Conservation (phyloP, 192 early-diverging fungal species). For the Lunasporangiospora selenospora region DNA sequence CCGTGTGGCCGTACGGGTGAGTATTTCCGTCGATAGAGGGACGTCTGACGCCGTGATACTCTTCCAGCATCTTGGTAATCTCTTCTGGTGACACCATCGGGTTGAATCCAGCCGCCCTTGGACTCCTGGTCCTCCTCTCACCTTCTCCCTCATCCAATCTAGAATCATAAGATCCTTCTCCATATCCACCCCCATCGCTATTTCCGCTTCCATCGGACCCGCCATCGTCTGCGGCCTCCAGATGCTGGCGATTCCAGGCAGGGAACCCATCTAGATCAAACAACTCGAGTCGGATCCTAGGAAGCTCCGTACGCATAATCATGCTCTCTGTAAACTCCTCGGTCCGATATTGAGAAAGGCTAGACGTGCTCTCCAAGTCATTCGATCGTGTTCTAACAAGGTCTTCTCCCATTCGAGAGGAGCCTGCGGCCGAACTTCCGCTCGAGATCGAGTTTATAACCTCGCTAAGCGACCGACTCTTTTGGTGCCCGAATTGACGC, state of each 20-base stretch:
- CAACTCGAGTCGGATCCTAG: constrained; percentile 30
- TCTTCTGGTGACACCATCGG: constrained; percentile 7
- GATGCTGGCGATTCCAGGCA: constrained; percentile 12
- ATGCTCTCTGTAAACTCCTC: constrained; percentile 28
- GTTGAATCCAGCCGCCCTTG: neutral
- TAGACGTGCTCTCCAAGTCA: too few relatives aligned
- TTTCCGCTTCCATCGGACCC: constrained; percentile 2
- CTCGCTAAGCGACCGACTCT: constrained; percentile 31
- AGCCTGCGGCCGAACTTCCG: too few relatives aligned
- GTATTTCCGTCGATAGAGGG: neutral
- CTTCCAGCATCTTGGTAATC: constrained; percentile 6
- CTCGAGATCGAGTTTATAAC: too few relatives aligned
- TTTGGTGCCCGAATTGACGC: constrained; percentile 24
- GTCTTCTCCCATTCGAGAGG: too few relatives aligned
- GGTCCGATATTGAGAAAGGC: too few relatives aligned
- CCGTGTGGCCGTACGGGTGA: neutral
- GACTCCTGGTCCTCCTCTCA: neutral
- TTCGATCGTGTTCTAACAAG: too few relatives aligned
- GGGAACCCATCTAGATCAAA: constrained; percentile 29
- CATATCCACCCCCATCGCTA: neutral
- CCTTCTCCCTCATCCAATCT: neutral
- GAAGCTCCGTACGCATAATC: constrained; percentile 31
- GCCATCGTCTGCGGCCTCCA: constrained; percentile 32
- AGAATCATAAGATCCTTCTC: neutral
- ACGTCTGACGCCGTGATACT: constrained; percentile 2